A percentile compares a stretch with the other conserved stretches of the same genome.
phyloP scores from a whole-genome alignment of 202 grass and related monocot species.

The Digitaria exilis region DNA sequence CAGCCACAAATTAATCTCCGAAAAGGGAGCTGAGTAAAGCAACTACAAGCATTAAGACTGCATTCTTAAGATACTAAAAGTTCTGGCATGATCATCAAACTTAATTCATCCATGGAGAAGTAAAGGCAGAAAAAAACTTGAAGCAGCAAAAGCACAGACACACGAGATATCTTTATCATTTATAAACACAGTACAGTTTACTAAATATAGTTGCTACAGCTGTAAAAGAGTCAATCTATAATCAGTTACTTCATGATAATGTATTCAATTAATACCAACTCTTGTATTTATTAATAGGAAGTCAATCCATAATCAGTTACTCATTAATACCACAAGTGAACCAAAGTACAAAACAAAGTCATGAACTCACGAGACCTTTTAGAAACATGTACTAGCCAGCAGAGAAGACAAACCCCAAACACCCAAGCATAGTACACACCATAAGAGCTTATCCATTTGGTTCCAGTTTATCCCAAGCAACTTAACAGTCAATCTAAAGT shows the following conservation, averaged over 20 bases:
- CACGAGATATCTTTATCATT: background rate
- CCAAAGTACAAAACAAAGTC: slow-evolving; percentile 2
- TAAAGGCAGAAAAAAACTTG: background rate
- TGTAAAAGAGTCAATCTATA: background rate
- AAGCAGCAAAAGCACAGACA: slow-evolving; percentile 8
- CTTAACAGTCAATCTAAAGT: background rate
- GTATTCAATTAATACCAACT: slow-evolving; percentile 2
- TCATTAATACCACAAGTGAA: slow-evolving; percentile 11
- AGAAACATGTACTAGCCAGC: background rate
- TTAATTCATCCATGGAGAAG: background rate
- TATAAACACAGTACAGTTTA: background rate
- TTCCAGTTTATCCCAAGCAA: slow-evolving; percentile 1
- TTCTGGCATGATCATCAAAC: background rate
- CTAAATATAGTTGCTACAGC: slow-evolving; percentile 22
- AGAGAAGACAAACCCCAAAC: background rate
- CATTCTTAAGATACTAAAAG: background rate
- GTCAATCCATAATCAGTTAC: slow-evolving; percentile 21
- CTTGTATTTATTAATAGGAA: background rate
- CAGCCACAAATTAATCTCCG: background rate
- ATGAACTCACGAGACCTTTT: background rate
- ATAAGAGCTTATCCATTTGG: background rate
- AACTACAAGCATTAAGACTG: background rate
- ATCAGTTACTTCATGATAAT: background rate
- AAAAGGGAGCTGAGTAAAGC: background rate
- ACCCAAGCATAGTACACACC: background rate